These are phyloP conservation scores for Passalora sequoiae DNA, from an alignment of 2,329 filamentous ascomycete genomes.

Conservation along the genomic window DNA sequence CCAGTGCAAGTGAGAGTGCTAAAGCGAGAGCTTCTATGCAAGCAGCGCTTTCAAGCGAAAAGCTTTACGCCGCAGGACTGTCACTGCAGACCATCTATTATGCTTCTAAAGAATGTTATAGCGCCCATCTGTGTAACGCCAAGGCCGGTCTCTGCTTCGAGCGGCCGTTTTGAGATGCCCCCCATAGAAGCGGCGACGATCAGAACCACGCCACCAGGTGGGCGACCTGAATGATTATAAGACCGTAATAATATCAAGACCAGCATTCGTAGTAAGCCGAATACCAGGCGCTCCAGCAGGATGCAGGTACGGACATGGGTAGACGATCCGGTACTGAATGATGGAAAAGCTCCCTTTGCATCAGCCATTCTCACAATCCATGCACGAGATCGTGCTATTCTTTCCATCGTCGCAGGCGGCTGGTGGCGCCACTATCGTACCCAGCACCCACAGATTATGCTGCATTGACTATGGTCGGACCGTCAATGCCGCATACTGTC, in stretches of 20 bases:
- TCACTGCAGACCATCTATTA: no score
- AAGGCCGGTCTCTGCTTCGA: no score
- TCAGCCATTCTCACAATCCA: slow-evolving; percentile 1
- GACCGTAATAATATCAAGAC: no score
- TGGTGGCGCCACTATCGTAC: slow-evolving; percentile 5
- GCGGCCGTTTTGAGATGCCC: no score
- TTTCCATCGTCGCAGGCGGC: slow-evolving; percentile 13
- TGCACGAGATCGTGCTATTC: slow-evolving; percentile 10
- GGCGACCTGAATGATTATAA: no score
- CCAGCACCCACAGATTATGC: no score
- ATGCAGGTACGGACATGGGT: slow-evolving; percentile 17
- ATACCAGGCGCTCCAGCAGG: slow-evolving; percentile 12
- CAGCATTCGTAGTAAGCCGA: not conserved
- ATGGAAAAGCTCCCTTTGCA: slow-evolving; percentile 9
- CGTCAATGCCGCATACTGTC: slow-evolving; percentile 11
- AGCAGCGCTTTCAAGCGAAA: no score
- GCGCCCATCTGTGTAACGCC: no score
- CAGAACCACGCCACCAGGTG: slow-evolving; percentile 14
- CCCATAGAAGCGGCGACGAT: slow-evolving; percentile 11
- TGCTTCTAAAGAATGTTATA: no score
- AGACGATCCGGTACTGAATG: slow-evolving; percentile 17
- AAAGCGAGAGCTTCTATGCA: no score
- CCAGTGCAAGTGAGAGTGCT: no score
- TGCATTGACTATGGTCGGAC: slow-evolving; percentile 11
- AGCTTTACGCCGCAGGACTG: no score